Conservation (phyloP, 208 protist species). For the Leishmania mexicana region DNA sequence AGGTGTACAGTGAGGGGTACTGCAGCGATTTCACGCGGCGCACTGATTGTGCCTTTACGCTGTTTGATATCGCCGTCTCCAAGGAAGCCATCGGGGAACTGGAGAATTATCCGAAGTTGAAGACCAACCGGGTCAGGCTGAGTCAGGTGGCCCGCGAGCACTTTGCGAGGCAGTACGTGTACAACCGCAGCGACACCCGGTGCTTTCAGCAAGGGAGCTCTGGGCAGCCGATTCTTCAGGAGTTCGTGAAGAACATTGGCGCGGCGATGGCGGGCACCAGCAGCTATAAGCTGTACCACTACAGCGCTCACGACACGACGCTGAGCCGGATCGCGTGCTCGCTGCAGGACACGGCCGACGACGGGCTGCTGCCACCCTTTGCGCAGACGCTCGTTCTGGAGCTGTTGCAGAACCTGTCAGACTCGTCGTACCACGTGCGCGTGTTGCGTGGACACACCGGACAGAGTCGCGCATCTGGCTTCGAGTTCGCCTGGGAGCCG, state of each 20-base stretch:
- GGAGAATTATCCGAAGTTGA: constrained; percentile 19
- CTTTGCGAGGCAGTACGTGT: constrained; percentile 16
- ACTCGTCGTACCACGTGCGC: constrained; percentile 43
- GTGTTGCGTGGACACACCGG: constrained; percentile 52
- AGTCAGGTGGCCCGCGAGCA: neutral
- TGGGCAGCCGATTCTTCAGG: constrained; percentile 23
- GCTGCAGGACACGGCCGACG: constrained; percentile 37
- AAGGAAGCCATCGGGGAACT: constrained; percentile 15
- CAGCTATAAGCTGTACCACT: constrained; percentile 54
- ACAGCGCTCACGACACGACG: constrained; percentile 60
- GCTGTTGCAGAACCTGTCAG: constrained; percentile 39
- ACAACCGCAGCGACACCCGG: constrained; percentile 25
- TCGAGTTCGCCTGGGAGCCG: constrained; percentile 35
- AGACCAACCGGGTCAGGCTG: constrained; percentile 5
- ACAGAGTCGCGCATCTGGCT: constrained; percentile 38
- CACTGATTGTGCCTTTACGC: constrained; percentile 14
- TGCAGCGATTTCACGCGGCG: constrained; percentile 17
- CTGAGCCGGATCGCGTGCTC: constrained; percentile 35
- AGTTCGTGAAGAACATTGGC: constrained; percentile 46
- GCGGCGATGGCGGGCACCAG: constrained; percentile 10
- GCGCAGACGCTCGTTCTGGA: constrained; percentile 53
- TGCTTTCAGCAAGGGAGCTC: constrained; percentile 22
- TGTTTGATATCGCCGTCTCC: constrained; percentile 27
- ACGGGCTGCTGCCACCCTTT: constrained; percentile 53
- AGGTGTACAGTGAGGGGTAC: constrained; percentile 24